Percentiles rank a stretch among this genome's conserved stretches.
These are phyloP conservation scores for Fraxinus angustifolia DNA, from an alignment of 305 asterid genomes.

Conservation along the genomic window DNA sequence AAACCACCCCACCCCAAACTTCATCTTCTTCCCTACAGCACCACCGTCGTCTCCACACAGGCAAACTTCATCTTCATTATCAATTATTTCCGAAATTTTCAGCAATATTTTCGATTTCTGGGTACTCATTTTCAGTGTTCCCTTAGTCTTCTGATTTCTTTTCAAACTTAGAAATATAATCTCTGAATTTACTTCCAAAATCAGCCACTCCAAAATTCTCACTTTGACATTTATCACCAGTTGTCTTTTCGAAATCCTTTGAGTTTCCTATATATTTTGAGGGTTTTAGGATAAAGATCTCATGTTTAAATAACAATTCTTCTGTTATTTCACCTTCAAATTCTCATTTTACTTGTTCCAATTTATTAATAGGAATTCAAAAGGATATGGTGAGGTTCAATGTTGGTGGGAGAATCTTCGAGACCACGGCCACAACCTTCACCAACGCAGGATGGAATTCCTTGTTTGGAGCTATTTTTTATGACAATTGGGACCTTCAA, in stretches of 20 bases:
- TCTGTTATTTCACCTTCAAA: slow-evolving; percentile 9
- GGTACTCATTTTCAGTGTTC: not conserved
- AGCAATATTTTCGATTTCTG: not conserved
- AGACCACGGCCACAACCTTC: slow-evolving; percentile 74
- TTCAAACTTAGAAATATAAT: not conserved
- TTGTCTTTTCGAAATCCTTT: not conserved
- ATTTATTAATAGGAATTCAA: slow-evolving; percentile 64
- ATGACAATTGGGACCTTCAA: slow-evolving; percentile 68
- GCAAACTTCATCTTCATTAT: too few relatives aligned
- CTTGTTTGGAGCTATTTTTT: slow-evolving; percentile 80
- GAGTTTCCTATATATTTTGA: not conserved
- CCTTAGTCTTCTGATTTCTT: not conserved
- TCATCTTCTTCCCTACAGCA: too few relatives aligned
- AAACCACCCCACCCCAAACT: too few relatives aligned
- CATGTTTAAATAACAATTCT: not conserved
- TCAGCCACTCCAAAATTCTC: not conserved
- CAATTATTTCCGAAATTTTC: too few relatives aligned
- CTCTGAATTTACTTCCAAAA: not conserved
- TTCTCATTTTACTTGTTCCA: not conserved
- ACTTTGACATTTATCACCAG: not conserved
- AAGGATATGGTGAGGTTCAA: slow-evolving; percentile 68
- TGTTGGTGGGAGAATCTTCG: slow-evolving; percentile 77
- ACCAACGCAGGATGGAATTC: slow-evolving; percentile 85
- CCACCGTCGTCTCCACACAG: too few relatives aligned
- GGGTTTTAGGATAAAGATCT: not conserved